Evolutionary conservation across 2,329 filamentous ascomycete species (phyloP).

Genomic region (Cytospora piceae): DNA sequence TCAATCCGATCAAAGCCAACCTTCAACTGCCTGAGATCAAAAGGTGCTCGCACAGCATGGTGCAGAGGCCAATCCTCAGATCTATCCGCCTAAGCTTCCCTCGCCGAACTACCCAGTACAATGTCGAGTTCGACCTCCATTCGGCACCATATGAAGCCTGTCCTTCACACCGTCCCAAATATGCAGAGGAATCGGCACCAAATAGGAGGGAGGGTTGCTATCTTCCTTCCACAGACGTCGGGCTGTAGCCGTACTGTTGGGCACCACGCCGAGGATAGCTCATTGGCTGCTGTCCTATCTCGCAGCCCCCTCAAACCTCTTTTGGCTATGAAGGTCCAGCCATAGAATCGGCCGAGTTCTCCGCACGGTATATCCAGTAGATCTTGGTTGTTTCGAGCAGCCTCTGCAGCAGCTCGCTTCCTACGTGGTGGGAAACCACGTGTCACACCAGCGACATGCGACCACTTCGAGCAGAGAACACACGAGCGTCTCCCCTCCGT

Average conservation of each 20-base stretch:
- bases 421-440: not conserved
- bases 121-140: not conserved
- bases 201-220: constrained; percentile 3
- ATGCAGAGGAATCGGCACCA: not conserved
- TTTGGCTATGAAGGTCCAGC: not conserved
- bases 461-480: constrained; percentile 1
- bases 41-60: not conserved
- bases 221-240: constrained; percentile 4
- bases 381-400: not conserved
- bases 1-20: not conserved
- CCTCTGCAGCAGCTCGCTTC: constrained; percentile 1
- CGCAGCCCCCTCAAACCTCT: constrained; percentile 5
- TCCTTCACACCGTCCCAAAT: not conserved
- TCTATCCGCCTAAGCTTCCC: not conserved
- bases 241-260: constrained; percentile 8
- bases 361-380: constrained; percentile 19
- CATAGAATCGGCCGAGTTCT: constrained; percentile 6
- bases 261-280: not conserved
- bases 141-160: not conserved
- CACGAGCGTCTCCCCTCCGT: not conserved
- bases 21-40: not conserved
- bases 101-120: not conserved
- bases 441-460: constrained; percentile 11
- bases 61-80: not conserved
- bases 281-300: constrained; percentile 9